Evolutionary conservation across 345 rosid genomes (phyloP).

Genomic region (Populus deltoides): DNA sequence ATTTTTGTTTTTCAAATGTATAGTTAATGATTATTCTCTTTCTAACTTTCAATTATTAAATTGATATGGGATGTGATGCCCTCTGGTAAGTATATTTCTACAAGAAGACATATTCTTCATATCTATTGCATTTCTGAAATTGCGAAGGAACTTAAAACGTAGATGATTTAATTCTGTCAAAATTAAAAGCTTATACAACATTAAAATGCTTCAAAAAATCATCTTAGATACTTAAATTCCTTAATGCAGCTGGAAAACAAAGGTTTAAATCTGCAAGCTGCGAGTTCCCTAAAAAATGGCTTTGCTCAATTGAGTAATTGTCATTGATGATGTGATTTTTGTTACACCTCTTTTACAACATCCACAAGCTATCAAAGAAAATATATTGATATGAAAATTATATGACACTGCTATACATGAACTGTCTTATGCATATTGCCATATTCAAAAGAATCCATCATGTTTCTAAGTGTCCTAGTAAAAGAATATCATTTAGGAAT

Average conservation of each 20-base stretch:
- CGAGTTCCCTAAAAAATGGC: too few species aligned
- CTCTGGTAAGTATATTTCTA: too few species aligned
- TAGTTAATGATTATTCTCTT: too few species aligned
- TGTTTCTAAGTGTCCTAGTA: not conserved
- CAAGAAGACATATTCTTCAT: too few species aligned
- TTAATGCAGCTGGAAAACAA: too few species aligned
- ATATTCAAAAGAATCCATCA: not conserved
- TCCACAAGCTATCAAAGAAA: not conserved
- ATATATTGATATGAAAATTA: not conserved
- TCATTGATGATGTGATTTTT: not conserved
- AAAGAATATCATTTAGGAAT: not conserved
- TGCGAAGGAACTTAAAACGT: not conserved
- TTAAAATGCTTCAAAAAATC: too few species aligned
- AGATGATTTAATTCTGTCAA: not conserved
- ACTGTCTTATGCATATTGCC: not conserved
- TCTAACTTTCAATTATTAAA: not conserved
- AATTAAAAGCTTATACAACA: not conserved
- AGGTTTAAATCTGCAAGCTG: too few species aligned
- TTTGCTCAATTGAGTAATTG: not conserved
- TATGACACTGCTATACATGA: not conserved
- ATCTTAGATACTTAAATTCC: too few species aligned
- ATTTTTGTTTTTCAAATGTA: too few species aligned
- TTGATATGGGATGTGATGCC: not conserved
- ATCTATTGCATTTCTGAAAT: not conserved
- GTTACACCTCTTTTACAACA: not conserved